Percentiles rank a stretch among this genome's conserved stretches.
These are phyloP conservation scores for Lipomyces yamadae DNA, from an alignment of 805 yeast species.

Conservation along the genomic window DNA sequence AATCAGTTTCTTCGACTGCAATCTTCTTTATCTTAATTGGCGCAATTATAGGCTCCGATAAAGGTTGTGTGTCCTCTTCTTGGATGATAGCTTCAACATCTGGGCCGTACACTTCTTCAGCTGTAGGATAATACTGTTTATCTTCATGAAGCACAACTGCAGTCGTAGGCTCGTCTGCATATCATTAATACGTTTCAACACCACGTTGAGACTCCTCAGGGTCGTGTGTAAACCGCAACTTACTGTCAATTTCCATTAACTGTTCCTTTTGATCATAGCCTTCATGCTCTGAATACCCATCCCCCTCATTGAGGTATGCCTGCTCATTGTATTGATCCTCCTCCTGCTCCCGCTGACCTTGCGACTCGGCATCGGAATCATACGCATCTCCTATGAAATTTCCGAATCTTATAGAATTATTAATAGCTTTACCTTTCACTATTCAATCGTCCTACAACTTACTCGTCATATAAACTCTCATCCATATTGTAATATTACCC, in stretches of 20 bases:
- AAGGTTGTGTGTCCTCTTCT: constrained; percentile 57
- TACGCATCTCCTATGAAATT: constrained; percentile 61
- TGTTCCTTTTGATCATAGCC: constrained; percentile 8
- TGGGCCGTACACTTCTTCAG: constrained; percentile 57
- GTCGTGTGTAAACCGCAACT: not conserved
- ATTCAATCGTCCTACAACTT: constrained; percentile 32
- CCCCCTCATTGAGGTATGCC: constrained; percentile 5
- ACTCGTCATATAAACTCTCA: constrained; percentile 78
- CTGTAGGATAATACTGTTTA: constrained; percentile 51
- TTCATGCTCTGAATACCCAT: constrained; percentile 1
- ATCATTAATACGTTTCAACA: not conserved
- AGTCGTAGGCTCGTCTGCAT: constrained; percentile 27
- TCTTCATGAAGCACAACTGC: constrained; percentile 54
- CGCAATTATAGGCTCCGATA: constrained; percentile 67
- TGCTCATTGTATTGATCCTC: constrained; percentile 22
- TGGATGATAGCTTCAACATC: constrained; percentile 70
- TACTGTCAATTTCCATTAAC: constrained; percentile 33
- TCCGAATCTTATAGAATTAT: constrained; percentile 55
- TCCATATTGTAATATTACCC: constrained; percentile 46
- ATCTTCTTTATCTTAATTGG: constrained; percentile 54
- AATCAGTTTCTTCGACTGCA: constrained; percentile 55
- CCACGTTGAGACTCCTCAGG: not conserved
- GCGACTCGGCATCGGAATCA: constrained; percentile 54
- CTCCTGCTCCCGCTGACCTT: constrained; percentile 18
- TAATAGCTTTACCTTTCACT: constrained; percentile 2